These are phyloP conservation scores for Diaporthe ampelina DNA, from an alignment of 2,329 filamentous ascomycete genomes.

Conservation along the genomic window DNA sequence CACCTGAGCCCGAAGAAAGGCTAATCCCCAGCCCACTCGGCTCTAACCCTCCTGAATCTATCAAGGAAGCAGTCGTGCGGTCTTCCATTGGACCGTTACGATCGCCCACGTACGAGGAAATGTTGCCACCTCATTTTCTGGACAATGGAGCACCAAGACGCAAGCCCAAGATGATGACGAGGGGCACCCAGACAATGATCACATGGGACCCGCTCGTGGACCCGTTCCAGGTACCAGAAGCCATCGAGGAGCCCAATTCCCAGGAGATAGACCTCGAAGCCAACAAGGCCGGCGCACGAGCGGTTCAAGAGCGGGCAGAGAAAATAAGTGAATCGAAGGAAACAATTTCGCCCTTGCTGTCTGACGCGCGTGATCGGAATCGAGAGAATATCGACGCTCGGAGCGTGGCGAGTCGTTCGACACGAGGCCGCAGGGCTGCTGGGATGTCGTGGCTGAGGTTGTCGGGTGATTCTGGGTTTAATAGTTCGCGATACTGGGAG, in stretches of 20 bases:
- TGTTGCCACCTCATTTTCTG: slow-evolving; percentile 8
- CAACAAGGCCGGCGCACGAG: neutral
- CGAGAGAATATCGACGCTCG: neutral
- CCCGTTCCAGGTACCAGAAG: slow-evolving; percentile 5
- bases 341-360: neutral
- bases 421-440: slow-evolving; percentile 8
- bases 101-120: neutral
- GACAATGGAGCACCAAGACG: neutral
- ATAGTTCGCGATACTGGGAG: slow-evolving; percentile 21
- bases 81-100: slow-evolving; percentile 12
- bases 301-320: neutral
- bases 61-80: neutral
- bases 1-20: neutral
- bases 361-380: neutral
- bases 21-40: neutral
- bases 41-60: neutral
- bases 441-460: slow-evolving; percentile 18
- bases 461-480: slow-evolving; percentile 8
- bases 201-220: slow-evolving; percentile 11
- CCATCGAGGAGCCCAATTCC: neutral
- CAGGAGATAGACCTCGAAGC: slow-evolving; percentile 6
- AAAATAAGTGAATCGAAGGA: neutral
- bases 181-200: neutral
- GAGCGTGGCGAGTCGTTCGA: slow-evolving; percentile 10
- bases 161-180: neutral